These are phyloP conservation scores for Nicotiana tabacum DNA, from an alignment of 257 asterid species.

Conservation along the genomic window DNA sequence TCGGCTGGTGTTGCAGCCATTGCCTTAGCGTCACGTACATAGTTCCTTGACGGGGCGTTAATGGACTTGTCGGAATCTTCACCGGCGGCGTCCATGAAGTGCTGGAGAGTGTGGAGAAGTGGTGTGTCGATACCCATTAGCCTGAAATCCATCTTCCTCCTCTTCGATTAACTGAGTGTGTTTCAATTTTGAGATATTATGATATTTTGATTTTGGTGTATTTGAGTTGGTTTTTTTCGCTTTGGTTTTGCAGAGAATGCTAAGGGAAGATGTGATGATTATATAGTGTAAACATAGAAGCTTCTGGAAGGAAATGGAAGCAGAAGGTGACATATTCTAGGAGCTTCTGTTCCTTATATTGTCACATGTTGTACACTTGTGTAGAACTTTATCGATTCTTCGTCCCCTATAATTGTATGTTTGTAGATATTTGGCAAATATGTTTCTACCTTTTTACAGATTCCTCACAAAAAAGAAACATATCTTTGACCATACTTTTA, in stretches of 20 bases:
- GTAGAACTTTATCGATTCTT: background rate
- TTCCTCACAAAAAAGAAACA: too few species aligned
- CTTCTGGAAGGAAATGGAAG: constrained; percentile 23
- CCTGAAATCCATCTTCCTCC: constrained; percentile 23
- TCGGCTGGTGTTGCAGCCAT: constrained; percentile 44
- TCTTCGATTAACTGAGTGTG: too few species aligned
- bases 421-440: too few species aligned
- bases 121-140: constrained; percentile 15
- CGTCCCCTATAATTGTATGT: too few species aligned
- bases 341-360: background rate
- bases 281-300: constrained; percentile 12
- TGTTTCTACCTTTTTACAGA: too few species aligned
- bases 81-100: constrained; percentile 20
- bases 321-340: background rate
- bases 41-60: constrained; percentile 19
- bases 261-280: background rate
- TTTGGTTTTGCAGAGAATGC: background rate
- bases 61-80: constrained; percentile 22
- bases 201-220: too few species aligned
- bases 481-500: too few species aligned
- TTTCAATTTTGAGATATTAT: background rate
- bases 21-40: constrained; percentile 34
- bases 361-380: background rate
- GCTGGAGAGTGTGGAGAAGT: constrained; percentile 21
- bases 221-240: background rate